phyloP scores from a whole-genome alignment of 2,329 filamentous ascomycete genomes.

The Cercospora berteroae region DNA sequence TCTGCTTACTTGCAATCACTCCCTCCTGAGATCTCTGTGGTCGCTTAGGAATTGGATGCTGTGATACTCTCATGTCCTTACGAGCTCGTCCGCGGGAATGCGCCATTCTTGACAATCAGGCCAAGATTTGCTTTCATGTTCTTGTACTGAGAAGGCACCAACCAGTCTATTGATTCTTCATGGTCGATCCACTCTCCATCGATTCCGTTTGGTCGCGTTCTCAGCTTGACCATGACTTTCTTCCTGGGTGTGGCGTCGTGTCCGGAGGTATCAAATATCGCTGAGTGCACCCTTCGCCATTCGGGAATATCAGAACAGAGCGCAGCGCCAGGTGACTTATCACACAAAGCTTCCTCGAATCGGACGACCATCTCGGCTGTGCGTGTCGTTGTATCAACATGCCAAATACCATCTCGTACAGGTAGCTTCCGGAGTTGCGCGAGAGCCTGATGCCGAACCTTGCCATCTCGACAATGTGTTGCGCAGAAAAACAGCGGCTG shows the following conservation, averaged over 20 bases:
- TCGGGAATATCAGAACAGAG: conserved; percentile 34
- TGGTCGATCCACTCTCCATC: conserved; percentile 35
- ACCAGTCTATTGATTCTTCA: conserved; percentile 28
- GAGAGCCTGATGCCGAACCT: conserved; percentile 31
- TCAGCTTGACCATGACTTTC: conserved; percentile 24
- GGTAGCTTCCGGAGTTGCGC: conserved; percentile 29
- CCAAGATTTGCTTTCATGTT: conserved; percentile 6
- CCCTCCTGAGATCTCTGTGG: not conserved
- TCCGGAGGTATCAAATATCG: conserved; percentile 30
- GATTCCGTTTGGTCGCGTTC: conserved; percentile 32
- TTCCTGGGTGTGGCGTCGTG: conserved; percentile 16
- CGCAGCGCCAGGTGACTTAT: conserved; percentile 15
- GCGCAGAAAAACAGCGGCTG: conserved; percentile 33
- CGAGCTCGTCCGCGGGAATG: not conserved
- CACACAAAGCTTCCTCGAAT: conserved; percentile 30
- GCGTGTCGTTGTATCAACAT: conserved; percentile 31
- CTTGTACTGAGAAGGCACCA: conserved; percentile 16
- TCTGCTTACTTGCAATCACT: not conserved
- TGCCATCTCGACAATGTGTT: conserved; percentile 33
- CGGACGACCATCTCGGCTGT: conserved; percentile 27
- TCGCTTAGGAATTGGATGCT: not conserved
- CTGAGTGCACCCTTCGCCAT: conserved; percentile 32
- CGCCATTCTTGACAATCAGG: conserved; percentile 1
- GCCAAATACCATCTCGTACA: conserved; percentile 30
- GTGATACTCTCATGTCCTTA: not conserved